Conservation (phyloP, 2,329 filamentous ascomycete genomes). For the Fusarium lyarnte region DNA sequence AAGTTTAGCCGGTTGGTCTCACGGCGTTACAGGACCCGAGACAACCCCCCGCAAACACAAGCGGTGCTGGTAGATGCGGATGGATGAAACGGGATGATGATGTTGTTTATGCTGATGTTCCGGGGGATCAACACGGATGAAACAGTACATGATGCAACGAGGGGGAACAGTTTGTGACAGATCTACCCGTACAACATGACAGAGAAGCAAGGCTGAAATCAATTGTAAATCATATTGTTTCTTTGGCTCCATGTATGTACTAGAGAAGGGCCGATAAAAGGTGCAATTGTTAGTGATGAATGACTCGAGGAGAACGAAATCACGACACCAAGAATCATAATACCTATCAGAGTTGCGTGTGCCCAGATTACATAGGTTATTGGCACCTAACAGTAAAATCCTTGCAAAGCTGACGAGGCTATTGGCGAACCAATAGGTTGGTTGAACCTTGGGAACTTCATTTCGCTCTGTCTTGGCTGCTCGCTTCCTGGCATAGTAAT, state of each 20-base stretch:
- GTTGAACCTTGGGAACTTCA: conserved; percentile 7
- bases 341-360: conserved; percentile 5
- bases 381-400: neutral
- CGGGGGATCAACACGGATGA: conserved; percentile 31
- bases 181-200: conserved; percentile 19
- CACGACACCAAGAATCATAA: neutral
- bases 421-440: conserved; percentile 22
- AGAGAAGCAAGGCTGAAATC: conserved; percentile 19
- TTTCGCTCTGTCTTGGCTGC: conserved; percentile 25
- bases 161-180: conserved; percentile 22
- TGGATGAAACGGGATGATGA: conserved; percentile 6
- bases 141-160: conserved; percentile 34
- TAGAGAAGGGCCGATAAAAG: conserved; percentile 29
- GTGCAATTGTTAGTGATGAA: neutral
- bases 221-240: neutral
- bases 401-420: conserved; percentile 15
- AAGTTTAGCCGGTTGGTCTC: neutral
- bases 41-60: conserved; percentile 28
- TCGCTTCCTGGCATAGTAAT: conserved; percentile 27
- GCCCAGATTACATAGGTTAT: neutral
- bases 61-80: conserved; percentile 18
- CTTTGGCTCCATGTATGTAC: neutral
- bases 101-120: conserved; percentile 12
- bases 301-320: neutral
- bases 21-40: conserved; percentile 17